These are phyloP conservation scores for Corymbia maculata DNA, from an alignment of 345 rosid genomes.

Conservation along the genomic window DNA sequence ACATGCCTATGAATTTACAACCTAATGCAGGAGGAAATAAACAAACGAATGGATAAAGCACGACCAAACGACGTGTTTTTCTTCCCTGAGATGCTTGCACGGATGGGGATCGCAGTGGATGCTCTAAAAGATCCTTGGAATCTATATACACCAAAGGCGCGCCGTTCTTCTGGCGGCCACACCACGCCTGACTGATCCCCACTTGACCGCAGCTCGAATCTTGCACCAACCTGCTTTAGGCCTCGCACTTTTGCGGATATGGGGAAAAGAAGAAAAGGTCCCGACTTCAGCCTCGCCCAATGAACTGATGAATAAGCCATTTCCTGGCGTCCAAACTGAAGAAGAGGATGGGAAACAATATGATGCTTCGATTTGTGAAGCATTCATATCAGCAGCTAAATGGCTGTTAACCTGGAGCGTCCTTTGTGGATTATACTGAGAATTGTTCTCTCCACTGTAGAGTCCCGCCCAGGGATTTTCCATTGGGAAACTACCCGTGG, in stretches of 20 bases:
- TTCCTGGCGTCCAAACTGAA: constrained; percentile 17
- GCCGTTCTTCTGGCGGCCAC: constrained; percentile 16
- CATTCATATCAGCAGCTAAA: neutral
- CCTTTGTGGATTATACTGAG: neutral
- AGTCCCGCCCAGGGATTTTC: neutral
- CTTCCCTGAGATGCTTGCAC: neutral
- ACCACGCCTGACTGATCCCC: constrained; percentile 1
- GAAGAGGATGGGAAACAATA: constrained; percentile 1
- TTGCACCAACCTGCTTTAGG: constrained; percentile 58
- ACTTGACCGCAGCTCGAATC: constrained; percentile 49
- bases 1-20: neutral
- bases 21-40: neutral
- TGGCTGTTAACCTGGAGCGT: neutral
- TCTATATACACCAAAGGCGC: neutral
- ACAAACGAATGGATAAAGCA: neutral
- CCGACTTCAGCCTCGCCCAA: neutral
- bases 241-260: constrained; percentile 12
- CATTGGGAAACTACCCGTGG: constrained; percentile 12
- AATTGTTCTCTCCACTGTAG: constrained; percentile 6
- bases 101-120: neutral
- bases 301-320: constrained; percentile 1
- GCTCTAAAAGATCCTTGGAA: neutral
- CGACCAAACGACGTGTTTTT: neutral
- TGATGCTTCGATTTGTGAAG: constrained; percentile 7
- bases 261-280: constrained; percentile 1